These are phyloP conservation scores for Boletellus ananiceps DNA, from an alignment of 768 basidiomycete genomes.

Conservation along the genomic window DNA sequence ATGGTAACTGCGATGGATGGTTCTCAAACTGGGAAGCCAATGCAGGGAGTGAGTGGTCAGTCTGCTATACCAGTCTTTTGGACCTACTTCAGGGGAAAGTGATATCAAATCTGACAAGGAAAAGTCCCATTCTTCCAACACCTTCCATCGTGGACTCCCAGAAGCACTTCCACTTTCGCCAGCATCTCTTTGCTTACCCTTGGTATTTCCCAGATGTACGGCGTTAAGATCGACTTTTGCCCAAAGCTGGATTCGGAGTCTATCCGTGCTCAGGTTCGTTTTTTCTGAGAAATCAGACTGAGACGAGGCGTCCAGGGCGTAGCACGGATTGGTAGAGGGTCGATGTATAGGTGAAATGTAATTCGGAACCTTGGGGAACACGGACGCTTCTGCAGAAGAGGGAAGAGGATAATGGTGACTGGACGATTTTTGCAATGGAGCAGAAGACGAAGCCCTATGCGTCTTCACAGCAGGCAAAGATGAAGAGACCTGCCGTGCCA, in stretches of 20 bases:
- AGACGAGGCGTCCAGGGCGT: slow-evolving; percentile 51
- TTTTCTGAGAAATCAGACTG: slow-evolving; percentile 50
- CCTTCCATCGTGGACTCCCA: slow-evolving; percentile 49
- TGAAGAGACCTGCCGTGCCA: slow-evolving; percentile 16
- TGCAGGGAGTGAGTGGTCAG: slow-evolving; percentile 8
- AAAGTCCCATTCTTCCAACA: slow-evolving; percentile 66
- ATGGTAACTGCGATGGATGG: slow-evolving; percentile 50
- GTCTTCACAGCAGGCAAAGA: slow-evolving; percentile 16
- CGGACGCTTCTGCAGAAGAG: slow-evolving; percentile 10
- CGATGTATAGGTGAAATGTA: slow-evolving; percentile 77
- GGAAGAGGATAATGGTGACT: slow-evolving; percentile 23
- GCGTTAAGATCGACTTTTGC: slow-evolving; percentile 35
- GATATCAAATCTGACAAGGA: slow-evolving; percentile 53
- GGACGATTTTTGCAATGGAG: slow-evolving; percentile 22
- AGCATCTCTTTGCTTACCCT: slow-evolving; percentile 45
- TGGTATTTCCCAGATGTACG: slow-evolving; percentile 21
- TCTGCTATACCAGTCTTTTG: slow-evolving; percentile 3
- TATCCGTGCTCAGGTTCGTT: slow-evolving; percentile 49
- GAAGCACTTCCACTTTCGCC: slow-evolving; percentile 6
- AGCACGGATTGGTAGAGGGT: slow-evolving; percentile 82
- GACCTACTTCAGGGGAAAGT: slow-evolving; percentile 58
- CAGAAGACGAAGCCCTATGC: slow-evolving; percentile 24
- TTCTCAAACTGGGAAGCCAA: slow-evolving; percentile 30
- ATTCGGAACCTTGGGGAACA: slow-evolving; percentile 41
- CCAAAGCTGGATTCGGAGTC: slow-evolving; percentile 57